These are phyloP conservation scores for Solidago caesia DNA, from an alignment of 129 eudicot genomes.

Conservation along the genomic window DNA sequence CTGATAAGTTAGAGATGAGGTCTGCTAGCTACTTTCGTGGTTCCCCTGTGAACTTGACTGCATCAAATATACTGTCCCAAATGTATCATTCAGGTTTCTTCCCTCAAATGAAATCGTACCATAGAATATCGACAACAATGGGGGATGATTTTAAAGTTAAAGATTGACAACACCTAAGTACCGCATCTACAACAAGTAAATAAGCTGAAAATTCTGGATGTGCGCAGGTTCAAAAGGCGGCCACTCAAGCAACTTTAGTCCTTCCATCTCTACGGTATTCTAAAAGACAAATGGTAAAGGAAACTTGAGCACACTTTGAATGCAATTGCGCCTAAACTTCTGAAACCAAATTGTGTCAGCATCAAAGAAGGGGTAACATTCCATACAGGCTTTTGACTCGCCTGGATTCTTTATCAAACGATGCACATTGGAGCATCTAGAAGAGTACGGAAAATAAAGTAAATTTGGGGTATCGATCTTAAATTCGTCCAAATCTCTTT, in stretches of 20 bases:
- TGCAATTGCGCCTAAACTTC: background rate
- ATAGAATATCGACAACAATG: too few relatives aligned
- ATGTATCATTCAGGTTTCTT: too few relatives aligned
- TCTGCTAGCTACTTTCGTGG: too few relatives aligned
- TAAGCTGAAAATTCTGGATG: background rate
- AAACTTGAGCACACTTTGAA: background rate
- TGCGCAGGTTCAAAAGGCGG: constrained; percentile 3
- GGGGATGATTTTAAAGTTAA: background rate
- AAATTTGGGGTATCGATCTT: constrained; percentile 1
- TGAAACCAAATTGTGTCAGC: constrained; percentile 1
- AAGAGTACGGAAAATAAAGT: background rate
- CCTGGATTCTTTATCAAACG: background rate
- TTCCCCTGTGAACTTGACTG: too few relatives aligned
- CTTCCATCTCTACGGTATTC: background rate
- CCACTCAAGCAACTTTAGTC: background rate
- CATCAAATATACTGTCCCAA: too few relatives aligned
- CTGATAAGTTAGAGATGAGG: too few relatives aligned
- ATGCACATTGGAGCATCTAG: background rate
- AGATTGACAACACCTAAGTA: constrained; percentile 5
- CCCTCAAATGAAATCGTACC: too few relatives aligned
- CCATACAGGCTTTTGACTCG: background rate
- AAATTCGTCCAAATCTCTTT: background rate
- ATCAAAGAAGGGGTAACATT: background rate
- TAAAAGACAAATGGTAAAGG: background rate
- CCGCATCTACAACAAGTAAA: constrained; percentile 1